Percentiles rank a stretch among this genome's conserved stretches.
phyloP scores from a whole-genome alignment of 768 basidiomycete species.

The Phanerochaete sordida region DNA sequence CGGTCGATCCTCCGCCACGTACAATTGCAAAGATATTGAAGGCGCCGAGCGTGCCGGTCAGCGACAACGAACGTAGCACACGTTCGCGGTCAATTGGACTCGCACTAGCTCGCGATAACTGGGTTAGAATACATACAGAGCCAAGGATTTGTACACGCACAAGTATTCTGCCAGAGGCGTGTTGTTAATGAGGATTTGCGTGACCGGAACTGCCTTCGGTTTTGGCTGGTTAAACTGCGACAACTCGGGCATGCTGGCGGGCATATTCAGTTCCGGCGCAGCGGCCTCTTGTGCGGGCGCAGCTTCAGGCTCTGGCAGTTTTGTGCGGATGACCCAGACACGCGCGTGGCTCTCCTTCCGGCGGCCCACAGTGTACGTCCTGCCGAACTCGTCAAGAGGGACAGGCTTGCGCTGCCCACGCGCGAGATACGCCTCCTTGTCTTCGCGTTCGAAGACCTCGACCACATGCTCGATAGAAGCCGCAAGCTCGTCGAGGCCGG shows the following conservation, averaged over 20 bases:
- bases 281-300: neutral
- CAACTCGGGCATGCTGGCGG: slow-evolving; percentile 8
- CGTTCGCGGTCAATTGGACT: slow-evolving; percentile 74
- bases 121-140: neutral
- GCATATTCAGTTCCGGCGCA: neutral
- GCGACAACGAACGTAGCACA: slow-evolving; percentile 77
- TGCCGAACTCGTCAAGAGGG: slow-evolving; percentile 68
- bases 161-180: slow-evolving; percentile 80
- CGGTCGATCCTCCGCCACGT: slow-evolving; percentile 86
- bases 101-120: slow-evolving; percentile 24
- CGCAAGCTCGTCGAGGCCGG: slow-evolving; percentile 56
- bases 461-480: slow-evolving; percentile 49
- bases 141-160: slow-evolving; percentile 15
- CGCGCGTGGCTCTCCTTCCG: slow-evolving; percentile 89
- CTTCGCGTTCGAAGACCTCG: slow-evolving; percentile 55
- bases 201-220: slow-evolving; percentile 39
- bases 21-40: slow-evolving; percentile 64
- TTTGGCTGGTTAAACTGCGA: neutral
- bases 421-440: slow-evolving; percentile 52
- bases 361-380: slow-evolving; percentile 82
- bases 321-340: slow-evolving; percentile 86
- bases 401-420: slow-evolving; percentile 51
- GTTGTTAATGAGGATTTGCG: slow-evolving; percentile 83
- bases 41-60: slow-evolving; percentile 80
- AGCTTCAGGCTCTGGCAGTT: slow-evolving; percentile 20